Evolutionary conservation across 805 yeast species (phyloP).

Genomic region (Lipomyces starkeyi): DNA sequence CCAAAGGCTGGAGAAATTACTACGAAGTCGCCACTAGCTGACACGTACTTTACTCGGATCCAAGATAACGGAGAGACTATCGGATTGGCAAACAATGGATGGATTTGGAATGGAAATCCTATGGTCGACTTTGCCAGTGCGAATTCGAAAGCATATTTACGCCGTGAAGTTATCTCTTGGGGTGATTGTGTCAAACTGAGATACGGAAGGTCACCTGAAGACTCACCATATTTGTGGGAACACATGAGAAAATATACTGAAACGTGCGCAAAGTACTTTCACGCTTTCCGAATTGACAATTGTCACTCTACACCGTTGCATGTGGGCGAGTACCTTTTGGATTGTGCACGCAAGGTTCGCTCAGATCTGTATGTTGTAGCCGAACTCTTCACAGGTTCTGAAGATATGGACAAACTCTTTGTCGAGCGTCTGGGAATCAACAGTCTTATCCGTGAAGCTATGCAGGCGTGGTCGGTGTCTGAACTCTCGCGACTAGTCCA

Average conservation of each 20-base stretch:
- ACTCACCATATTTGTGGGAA: conserved; percentile 89
- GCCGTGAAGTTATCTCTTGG: conserved; percentile 96
- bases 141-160: conserved; percentile 76
- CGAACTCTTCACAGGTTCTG: conserved; percentile 91
- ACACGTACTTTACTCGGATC: conserved; percentile 86
- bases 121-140: conserved; percentile 89
- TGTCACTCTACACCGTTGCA: conserved; percentile 96
- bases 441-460: conserved; percentile 91
- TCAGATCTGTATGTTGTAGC: conserved; percentile 93
- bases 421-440: conserved; percentile 91
- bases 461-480: conserved; percentile 91
- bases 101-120: conserved; percentile 99
- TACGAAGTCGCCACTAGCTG: conserved; percentile 67
- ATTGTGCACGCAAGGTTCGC: conserved; percentile 82
- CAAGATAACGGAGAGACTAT: conserved; percentile 61
- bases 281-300: conserved; percentile 92
- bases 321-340: conserved; percentile 88
- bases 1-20: conserved; percentile 77
- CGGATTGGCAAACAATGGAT: conserved; percentile 88
- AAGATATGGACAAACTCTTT: conserved; percentile 84
- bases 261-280: conserved; percentile 72
- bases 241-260: conserved; percentile 81
- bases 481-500: conserved; percentile 88
- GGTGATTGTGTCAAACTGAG: conserved; percentile 95
- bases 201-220: conserved; percentile 76